Conservation (phyloP, 352 stramenopile species). For the Pythium coloratum region DNA sequence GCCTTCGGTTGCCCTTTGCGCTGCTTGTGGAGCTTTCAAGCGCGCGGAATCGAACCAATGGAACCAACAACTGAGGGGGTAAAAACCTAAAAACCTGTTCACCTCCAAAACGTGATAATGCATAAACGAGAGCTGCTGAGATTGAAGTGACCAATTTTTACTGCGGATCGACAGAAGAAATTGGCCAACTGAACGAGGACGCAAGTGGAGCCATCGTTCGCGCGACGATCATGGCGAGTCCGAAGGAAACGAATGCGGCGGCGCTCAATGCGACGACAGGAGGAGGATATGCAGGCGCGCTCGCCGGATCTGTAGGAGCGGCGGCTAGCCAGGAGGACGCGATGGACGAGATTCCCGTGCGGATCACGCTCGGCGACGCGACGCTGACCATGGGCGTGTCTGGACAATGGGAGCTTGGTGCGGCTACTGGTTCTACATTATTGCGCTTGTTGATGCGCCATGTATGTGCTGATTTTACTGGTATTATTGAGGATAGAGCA, state of each 20-base stretch:
- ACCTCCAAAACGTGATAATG: constrained; percentile 28
- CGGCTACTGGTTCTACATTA: neutral
- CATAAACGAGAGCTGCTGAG: constrained; percentile 15
- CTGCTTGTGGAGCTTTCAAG: constrained; percentile 11
- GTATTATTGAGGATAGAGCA: constrained; percentile 41
- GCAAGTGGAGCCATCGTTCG: no score
- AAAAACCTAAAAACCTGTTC: constrained; percentile 31
- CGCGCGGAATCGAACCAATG: constrained; percentile 25
- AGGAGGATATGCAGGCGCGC: neutral
- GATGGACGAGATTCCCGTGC: constrained; percentile 54
- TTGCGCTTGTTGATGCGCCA: neutral
- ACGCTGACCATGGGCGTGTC: constrained; percentile 42
- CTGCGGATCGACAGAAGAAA: constrained; percentile 3
- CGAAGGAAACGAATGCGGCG: constrained; percentile 17
- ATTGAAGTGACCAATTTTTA: constrained; percentile 8
- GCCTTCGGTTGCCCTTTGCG: constrained; percentile 14
- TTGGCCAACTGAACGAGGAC: neutral
- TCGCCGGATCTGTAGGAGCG: neutral
- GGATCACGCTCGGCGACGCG: constrained; percentile 52
- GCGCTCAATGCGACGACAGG: neutral
- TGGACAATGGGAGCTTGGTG: constrained; percentile 74
- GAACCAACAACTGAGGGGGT: constrained; percentile 9
- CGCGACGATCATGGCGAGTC: constrained; percentile 22
- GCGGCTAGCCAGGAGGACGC: neutral
- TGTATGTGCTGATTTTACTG: neutral